phyloP scores from a whole-genome alignment of 1,284 basidiomycete species.

The Agaricales sp. region DNA sequence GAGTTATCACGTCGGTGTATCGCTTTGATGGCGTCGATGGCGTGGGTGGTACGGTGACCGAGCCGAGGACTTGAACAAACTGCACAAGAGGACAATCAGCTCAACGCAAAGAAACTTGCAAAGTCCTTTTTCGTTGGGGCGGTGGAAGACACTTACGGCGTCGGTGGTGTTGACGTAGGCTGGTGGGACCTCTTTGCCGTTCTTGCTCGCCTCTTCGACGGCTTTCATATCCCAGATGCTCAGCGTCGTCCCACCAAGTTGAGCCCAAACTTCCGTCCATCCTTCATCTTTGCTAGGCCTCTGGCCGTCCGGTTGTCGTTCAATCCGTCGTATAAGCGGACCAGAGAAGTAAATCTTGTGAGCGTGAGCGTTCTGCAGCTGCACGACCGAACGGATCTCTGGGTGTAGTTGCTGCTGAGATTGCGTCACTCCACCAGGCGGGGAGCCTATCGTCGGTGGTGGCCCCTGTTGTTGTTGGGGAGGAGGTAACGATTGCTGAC shows the following conservation, averaged over 20 bases:
- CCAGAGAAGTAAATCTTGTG: slow-evolving; percentile 79
- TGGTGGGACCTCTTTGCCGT: slow-evolving; percentile 77
- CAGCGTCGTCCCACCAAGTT: slow-evolving; percentile 86
- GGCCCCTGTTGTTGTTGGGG: not conserved
- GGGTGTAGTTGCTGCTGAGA: slow-evolving; percentile 41
- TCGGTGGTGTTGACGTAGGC: slow-evolving; percentile 83
- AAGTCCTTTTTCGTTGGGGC: too few species aligned
- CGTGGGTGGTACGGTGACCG: slow-evolving; percentile 52
- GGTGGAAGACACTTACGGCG: slow-evolving; percentile 57
- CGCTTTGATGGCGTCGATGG: slow-evolving; percentile 38
- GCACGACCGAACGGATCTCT: slow-evolving; percentile 68
- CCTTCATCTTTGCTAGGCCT: slow-evolving; percentile 66
- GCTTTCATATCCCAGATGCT: slow-evolving; percentile 87
- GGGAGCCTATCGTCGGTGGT: not conserved
- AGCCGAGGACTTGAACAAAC: slow-evolving; percentile 67
- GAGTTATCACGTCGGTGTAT: slow-evolving; percentile 75
- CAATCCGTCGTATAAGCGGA: slow-evolving; percentile 63
- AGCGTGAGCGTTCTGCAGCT: slow-evolving; percentile 56
- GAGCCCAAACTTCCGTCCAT: slow-evolving; percentile 92
- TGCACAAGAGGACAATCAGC: slow-evolving; percentile 17
- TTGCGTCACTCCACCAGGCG: slow-evolving; percentile 12
- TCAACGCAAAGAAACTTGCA: slow-evolving; percentile 7
- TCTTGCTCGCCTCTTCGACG: slow-evolving; percentile 70
- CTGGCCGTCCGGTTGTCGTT: slow-evolving; percentile 69
- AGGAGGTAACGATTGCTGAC: not conserved